These are phyloP conservation scores for Cladorrhinum sp. DNA, from an alignment of 2,329 filamentous ascomycete genomes.

Conservation along the genomic window DNA sequence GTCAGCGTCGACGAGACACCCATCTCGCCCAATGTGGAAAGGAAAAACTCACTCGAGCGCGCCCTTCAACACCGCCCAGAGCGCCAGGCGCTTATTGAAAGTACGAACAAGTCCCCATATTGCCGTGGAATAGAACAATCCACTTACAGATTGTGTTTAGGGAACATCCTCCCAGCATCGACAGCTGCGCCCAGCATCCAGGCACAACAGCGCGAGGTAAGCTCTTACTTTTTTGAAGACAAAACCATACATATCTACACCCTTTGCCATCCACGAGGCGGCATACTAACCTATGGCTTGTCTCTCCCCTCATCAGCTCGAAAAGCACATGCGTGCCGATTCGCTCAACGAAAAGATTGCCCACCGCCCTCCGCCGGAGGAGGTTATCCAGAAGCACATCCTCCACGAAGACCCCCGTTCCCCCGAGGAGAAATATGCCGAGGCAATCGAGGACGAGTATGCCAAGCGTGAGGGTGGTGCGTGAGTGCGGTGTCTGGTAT, in stretches of 20 bases:
- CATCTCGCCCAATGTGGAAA: conserved; percentile 51
- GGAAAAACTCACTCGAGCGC: conserved; percentile 70
- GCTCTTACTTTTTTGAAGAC: conserved; percentile 16
- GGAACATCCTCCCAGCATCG: conserved; percentile 81
- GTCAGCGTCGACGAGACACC: conserved; percentile 52
- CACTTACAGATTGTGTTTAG: conserved; percentile 40
- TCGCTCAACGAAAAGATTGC: conserved; percentile 83
- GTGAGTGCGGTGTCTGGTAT: conserved; percentile 31
- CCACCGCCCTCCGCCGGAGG: conserved; percentile 70
- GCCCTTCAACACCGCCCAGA: conserved; percentile 71
- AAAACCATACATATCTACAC: no score
- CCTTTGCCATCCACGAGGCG: not conserved
- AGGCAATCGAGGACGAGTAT: conserved; percentile 63
- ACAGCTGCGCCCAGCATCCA: conserved; percentile 74
- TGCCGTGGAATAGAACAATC: conserved; percentile 3
- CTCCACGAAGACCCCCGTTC: conserved; percentile 65
- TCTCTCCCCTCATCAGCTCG: conserved; percentile 46
- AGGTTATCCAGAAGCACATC: conserved; percentile 76
- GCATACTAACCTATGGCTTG: not conserved
- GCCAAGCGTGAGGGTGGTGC: conserved; percentile 62
- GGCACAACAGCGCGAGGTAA: conserved; percentile 72
- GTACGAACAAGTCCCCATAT: conserved; percentile 45
- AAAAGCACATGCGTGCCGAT: conserved; percentile 84
- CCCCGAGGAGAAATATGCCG: conserved; percentile 55
- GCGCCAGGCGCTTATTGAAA: conserved; percentile 74